A percentile compares a stretch with the other conserved stretches of the same genome.
Evolutionary conservation across 2,329 filamentous ascomycete species (phyloP).

Genomic region (Escovopsis sp.): DNA sequence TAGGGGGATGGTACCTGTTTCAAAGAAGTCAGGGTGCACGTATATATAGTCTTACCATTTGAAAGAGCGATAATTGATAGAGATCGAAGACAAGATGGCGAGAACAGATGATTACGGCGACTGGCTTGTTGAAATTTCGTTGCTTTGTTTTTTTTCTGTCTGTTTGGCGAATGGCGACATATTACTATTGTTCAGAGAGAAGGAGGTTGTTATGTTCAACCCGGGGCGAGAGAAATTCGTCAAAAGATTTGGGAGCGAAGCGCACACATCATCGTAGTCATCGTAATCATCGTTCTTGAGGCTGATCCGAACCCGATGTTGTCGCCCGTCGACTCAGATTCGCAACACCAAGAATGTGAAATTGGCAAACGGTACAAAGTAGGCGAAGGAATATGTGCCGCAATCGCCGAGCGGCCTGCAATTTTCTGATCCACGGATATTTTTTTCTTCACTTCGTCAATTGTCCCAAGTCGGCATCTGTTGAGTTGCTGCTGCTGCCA

Average conservation of each 20-base stretch:
- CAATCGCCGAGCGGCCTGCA: slow-evolving; percentile 16
- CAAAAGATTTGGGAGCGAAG: slow-evolving; percentile 10
- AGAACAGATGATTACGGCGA: slow-evolving; percentile 18
- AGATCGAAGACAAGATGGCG: not conserved
- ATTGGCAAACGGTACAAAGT: slow-evolving; percentile 16
- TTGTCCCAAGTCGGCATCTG: slow-evolving; percentile 19
- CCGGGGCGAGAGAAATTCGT: slow-evolving; percentile 12
- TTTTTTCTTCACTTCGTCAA: slow-evolving; percentile 16
- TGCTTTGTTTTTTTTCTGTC: too few relatives aligned
- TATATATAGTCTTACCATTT: not conserved
- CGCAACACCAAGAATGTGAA: slow-evolving; percentile 12
- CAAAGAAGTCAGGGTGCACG: not conserved
- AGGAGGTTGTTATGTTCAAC: slow-evolving; percentile 9
- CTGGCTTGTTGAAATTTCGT: slow-evolving; percentile 8
- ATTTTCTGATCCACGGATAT: slow-evolving; percentile 16
- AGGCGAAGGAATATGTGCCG: slow-evolving; percentile 16
- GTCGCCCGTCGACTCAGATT: slow-evolving; percentile 14
- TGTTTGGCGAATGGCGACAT: slow-evolving; percentile 14
- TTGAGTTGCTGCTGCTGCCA: slow-evolving; percentile 19
- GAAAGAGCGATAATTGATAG: not conserved
- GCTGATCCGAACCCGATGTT: slow-evolving; percentile 11
- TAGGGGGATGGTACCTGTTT: not conserved
- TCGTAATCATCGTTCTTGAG: not conserved
- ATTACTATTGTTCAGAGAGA: slow-evolving; percentile 17
- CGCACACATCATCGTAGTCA: slow-evolving; percentile 4